Conservation (phyloP, 164 flowering plant species). For the Litsea cubeba region DNA sequence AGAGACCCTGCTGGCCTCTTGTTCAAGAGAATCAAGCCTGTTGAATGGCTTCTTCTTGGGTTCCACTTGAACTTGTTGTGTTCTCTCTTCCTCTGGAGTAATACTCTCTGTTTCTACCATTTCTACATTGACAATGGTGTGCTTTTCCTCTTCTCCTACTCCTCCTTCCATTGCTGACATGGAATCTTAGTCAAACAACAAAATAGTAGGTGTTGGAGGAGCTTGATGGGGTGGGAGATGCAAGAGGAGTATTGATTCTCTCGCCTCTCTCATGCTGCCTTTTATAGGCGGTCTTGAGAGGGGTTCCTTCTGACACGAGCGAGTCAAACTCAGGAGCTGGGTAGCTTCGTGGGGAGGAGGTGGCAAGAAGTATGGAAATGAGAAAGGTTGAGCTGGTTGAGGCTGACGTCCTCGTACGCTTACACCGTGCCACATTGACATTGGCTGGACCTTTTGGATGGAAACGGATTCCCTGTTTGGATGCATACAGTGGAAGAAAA, state of each 20-base stretch:
- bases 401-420: too few species aligned
- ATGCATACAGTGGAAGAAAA: too few species aligned
- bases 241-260: neutral
- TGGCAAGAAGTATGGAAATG: too few species aligned
- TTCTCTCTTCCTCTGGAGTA: neutral
- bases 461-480: too few species aligned
- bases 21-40: constrained; percentile 1
- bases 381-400: too few species aligned
- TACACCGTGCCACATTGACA: too few species aligned
- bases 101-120: neutral
- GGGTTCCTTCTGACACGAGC: neutral
- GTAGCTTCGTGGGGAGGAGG: neutral
- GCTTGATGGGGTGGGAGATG: too few species aligned
- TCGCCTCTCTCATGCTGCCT: neutral
- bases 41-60: neutral
- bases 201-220: too few species aligned
- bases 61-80: neutral
- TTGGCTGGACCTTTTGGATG: too few species aligned
- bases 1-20: neutral
- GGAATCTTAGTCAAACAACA: neutral
- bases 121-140: neutral
- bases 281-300: neutral
- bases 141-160: neutral
- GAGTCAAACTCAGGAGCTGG: neutral
- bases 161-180: neutral